Evolutionary conservation across 495 filamentous ascomycete species (phyloP).

Genomic region (Daldinia vernicosa): DNA sequence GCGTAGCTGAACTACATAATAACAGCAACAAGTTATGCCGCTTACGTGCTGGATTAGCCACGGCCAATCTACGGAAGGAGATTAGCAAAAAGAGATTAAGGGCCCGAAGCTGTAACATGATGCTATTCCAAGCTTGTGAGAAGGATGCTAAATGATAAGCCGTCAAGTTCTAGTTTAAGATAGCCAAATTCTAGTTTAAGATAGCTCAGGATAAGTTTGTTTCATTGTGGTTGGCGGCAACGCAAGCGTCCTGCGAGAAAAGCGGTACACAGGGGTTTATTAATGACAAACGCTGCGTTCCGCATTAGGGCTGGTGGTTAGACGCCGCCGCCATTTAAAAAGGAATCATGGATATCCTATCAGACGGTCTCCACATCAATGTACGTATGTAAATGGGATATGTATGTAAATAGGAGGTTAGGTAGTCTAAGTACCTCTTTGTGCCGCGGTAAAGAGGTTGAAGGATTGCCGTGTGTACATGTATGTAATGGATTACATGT

Average conservation of each 20-base stretch:
- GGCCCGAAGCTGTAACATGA: constrained; percentile 15
- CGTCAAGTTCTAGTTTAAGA: background rate
- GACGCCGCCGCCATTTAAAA: constrained; percentile 35
- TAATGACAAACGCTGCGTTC: constrained; percentile 25
- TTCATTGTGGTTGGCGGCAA: constrained; percentile 25
- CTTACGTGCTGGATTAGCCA: constrained; percentile 29
- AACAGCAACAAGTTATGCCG: constrained; percentile 7
- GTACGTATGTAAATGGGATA: background rate
- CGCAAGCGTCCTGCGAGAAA: constrained; percentile 1
- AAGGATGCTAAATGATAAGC: constrained; percentile 17
- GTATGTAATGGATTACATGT: background rate
- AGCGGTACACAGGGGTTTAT: constrained; percentile 19
- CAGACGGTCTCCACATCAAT: constrained; percentile 28
- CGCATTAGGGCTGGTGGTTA: constrained; percentile 35
- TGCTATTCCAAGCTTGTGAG: constrained; percentile 22
- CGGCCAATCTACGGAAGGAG: constrained; percentile 18
- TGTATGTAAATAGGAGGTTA: background rate
- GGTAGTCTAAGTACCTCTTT: background rate
- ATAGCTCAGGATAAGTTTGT: background rate
- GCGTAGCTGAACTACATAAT: constrained; percentile 17
- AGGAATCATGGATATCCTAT: constrained; percentile 36
- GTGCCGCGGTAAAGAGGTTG: constrained; percentile 3
- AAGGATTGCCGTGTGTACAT: background rate
- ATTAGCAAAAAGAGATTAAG: constrained; percentile 8
- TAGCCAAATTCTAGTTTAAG: background rate